Base-by-base conservation (phyloP, 2,329 filamentous ascomycete species). In the Didymella lethalis region DNA sequence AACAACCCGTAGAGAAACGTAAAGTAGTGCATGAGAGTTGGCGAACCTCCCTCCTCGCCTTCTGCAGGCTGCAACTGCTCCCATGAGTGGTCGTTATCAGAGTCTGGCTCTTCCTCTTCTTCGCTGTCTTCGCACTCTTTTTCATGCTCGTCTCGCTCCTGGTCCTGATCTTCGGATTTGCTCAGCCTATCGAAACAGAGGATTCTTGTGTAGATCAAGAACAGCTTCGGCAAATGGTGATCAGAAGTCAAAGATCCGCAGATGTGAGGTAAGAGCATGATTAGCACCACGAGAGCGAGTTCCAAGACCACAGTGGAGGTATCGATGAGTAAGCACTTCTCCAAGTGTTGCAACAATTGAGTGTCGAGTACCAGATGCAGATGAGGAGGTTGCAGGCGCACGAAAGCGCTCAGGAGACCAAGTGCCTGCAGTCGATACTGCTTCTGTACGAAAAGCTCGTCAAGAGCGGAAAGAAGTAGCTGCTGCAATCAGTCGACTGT, bases 181-280 rank as follows among this genome's bases (percentile, higher is more conserved):
- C 76, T 80, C 61, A 83, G 79, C 59, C 81, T 82, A 65, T 93
- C 89, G 90, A 91, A 95, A 70, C 93, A 95, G 0, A 95, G 79
- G 44, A 94, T 77, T 48, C 92, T 84, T 54, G 89, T 90, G 74
- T 95, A 95, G 51, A 95, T 88, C 61, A 93, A 89, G 82, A 94
- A 95, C 18, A 95, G 80, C 20, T 86, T 86, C 29, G 90, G 88
- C 6, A 95, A 81, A 70, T 89, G 85, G 26, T 75, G 69, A 25
- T 75, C 70, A 0, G 86, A 83, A 2, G 88, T 86, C 14, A 93
- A 78, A 2, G 89, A 88, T 65, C 85, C 88, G 0, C 91, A 91
- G 75, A 94, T 91, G 71, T 93, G 90, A 1, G 91, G 91, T 48
- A 95, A 76, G 28, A 94, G 86, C 91, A 95, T 95, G 64, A 91